Evolutionary conservation across 352 stramenopile species (phyloP).

Genomic region (Phytophthora cajani): DNA sequence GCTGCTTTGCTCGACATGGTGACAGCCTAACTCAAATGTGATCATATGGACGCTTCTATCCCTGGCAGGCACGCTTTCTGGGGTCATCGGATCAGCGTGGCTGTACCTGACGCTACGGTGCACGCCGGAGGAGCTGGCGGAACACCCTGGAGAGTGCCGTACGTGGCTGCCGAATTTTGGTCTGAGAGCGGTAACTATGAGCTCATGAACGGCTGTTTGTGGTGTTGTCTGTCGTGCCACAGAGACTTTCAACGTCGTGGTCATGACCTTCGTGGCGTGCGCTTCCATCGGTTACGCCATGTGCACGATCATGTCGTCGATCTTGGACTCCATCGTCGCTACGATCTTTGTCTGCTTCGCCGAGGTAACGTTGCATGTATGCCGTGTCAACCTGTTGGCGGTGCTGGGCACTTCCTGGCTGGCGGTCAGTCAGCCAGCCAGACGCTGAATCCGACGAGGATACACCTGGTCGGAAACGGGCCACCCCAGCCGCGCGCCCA

Average conservation of each 20-base stretch:
- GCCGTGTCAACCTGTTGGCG: constrained; percentile 20
- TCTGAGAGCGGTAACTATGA: not conserved
- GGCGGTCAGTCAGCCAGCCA: constrained; percentile 28
- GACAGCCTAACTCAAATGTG: constrained; percentile 4
- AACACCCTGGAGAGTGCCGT: constrained; percentile 66
- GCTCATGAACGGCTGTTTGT: constrained; percentile 11
- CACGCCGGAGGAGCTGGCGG: constrained; percentile 51
- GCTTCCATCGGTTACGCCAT: constrained; percentile 83
- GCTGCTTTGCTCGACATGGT: not conserved
- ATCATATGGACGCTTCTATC: not conserved
- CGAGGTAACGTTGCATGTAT: constrained; percentile 55
- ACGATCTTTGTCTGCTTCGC: constrained; percentile 91
- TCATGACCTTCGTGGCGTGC: constrained; percentile 80
- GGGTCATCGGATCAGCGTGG: constrained; percentile 75
- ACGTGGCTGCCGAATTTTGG: constrained; percentile 29
- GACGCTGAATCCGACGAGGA: constrained; percentile 37
- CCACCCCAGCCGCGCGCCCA: constrained; percentile 22
- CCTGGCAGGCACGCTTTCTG: constrained; percentile 65
- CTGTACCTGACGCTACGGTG: constrained; percentile 77
- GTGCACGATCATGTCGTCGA: constrained; percentile 84
- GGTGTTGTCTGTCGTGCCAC: constrained; percentile 10
- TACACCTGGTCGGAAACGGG: constrained; percentile 44
- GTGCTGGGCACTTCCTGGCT: constrained; percentile 11
- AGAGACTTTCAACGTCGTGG: constrained; percentile 88
- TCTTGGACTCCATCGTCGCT: constrained; percentile 84